Conservation (phyloP, 345 rosid species). For the Eucalyptus leucophloia region DNA sequence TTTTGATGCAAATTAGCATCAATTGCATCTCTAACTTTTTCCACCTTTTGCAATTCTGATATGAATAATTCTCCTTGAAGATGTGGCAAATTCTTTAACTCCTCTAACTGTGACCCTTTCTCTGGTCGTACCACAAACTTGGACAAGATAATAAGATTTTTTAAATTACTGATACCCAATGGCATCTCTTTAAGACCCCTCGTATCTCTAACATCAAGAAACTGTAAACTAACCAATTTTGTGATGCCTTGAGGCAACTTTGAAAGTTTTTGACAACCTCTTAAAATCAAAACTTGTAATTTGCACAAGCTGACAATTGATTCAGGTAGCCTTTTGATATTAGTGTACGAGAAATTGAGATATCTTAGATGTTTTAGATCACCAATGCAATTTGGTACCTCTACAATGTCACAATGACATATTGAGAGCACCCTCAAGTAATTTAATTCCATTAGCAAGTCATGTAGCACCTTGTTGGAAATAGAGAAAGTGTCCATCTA, state of each 20-base stretch:
- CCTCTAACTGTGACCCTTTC: neutral
- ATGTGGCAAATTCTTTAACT: neutral
- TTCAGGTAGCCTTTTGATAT: neutral
- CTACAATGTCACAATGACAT: neutral
- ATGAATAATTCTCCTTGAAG: neutral
- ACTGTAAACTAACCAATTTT: neutral
- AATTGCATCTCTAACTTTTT: neutral
- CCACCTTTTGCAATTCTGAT: neutral
- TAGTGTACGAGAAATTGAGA: neutral
- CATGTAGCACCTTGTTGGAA: neutral
- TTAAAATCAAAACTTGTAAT: neutral
- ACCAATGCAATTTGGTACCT: neutral
- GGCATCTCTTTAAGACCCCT: neutral
- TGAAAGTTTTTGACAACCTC: neutral
- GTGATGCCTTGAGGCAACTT: neutral
- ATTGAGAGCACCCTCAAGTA: neutral
- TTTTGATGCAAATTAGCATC: neutral
- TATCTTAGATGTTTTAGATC: neutral
- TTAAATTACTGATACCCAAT: accelerated
- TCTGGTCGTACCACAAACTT: neutral
- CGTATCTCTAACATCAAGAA: neutral
- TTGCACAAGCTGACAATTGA: neutral
- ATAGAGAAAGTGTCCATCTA: neutral
- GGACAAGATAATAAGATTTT: neutral
- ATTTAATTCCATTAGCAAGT: neutral